phyloP scores from a whole-genome alignment of 257 asterid species.

The Linaria vulgaris region DNA sequence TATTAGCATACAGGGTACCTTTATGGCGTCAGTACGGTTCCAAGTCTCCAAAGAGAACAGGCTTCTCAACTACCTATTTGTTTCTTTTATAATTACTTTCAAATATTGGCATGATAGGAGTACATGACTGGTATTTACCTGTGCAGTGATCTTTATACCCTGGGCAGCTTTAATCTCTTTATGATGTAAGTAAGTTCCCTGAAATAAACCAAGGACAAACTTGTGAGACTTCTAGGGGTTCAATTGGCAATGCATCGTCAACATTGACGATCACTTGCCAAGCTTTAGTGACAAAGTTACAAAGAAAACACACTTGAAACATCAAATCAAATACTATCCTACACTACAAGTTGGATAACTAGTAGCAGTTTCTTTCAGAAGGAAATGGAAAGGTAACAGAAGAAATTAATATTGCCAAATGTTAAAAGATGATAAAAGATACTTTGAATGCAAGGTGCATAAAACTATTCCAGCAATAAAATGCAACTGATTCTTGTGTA shows the following conservation, averaged over 20 bases:
- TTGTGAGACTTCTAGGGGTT: conserved; percentile 6
- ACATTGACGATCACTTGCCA: conserved; percentile 11
- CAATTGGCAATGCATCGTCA: background rate
- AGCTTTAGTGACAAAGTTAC: background rate
- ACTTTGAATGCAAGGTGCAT: too few species aligned
- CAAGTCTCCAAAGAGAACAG: too few species aligned
- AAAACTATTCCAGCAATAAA: too few species aligned
- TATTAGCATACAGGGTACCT: too few species aligned
- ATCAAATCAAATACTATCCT: background rate
- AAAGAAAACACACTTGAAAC: conserved; percentile 6
- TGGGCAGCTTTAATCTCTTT: conserved; percentile 97
- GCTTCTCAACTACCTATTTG: too few species aligned
- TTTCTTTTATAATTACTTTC: background rate
- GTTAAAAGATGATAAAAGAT: too few species aligned
- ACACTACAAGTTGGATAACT: too few species aligned
- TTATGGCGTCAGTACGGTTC: too few species aligned
- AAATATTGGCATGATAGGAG: background rate
- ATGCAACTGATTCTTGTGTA: too few species aligned
- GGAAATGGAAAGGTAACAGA: too few species aligned
- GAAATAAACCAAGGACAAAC: conserved; percentile 26
- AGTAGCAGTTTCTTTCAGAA: too few species aligned
- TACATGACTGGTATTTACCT: conserved; percentile 45
- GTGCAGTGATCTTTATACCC: conserved; percentile 63
- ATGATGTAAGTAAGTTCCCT: conserved; percentile 92
- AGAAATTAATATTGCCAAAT: too few species aligned